Evolutionary conservation across 805 yeast genomes (phyloP).

Genomic region (Yarrowia osloensis): DNA sequence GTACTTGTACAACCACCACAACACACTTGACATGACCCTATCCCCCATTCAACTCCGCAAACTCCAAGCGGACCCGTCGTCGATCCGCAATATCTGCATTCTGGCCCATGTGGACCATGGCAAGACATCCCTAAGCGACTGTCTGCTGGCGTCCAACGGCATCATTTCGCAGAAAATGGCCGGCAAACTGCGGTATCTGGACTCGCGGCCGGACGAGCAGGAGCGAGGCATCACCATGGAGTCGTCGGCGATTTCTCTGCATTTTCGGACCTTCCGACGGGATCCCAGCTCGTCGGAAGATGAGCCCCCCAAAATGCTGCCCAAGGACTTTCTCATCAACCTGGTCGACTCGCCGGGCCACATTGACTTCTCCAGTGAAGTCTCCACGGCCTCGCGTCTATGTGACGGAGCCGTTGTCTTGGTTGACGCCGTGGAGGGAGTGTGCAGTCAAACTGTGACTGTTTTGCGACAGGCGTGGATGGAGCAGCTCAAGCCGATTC

Average conservation of each 20-base stretch:
- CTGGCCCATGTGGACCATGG: slow-evolving; percentile 99
- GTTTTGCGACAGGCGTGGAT: slow-evolving; percentile 95
- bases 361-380: slow-evolving; percentile 94
- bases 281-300: slow-evolving; percentile 37
- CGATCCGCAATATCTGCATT: slow-evolving; percentile 87
- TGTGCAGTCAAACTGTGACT: slow-evolving; percentile 94
- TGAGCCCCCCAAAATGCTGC: slow-evolving; percentile 37
- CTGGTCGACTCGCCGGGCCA: slow-evolving; percentile 99
- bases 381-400: slow-evolving; percentile 89
- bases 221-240: slow-evolving; percentile 97
- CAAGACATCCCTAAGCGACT: slow-evolving; percentile 91
- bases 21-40: slow-evolving; percentile 44
- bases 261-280: slow-evolving; percentile 62
- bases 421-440: slow-evolving; percentile 98
- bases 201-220: slow-evolving; percentile 95
- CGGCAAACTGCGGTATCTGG: slow-evolving; percentile 90
- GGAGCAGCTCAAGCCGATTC: slow-evolving; percentile 81
- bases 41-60: slow-evolving; percentile 63
- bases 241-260: slow-evolving; percentile 90
- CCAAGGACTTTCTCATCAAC: slow-evolving; percentile 81
- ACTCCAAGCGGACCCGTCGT: slow-evolving; percentile 67
- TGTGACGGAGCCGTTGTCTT: slow-evolving; percentile 97
- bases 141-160: slow-evolving; percentile 91
- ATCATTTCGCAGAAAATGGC: slow-evolving; percentile 93
- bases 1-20: not conserved